Evolutionary conservation across 805 yeast species (phyloP), one percentile per base, ranked within the genome.

Genomic region (Starmera amethionina): DNA sequence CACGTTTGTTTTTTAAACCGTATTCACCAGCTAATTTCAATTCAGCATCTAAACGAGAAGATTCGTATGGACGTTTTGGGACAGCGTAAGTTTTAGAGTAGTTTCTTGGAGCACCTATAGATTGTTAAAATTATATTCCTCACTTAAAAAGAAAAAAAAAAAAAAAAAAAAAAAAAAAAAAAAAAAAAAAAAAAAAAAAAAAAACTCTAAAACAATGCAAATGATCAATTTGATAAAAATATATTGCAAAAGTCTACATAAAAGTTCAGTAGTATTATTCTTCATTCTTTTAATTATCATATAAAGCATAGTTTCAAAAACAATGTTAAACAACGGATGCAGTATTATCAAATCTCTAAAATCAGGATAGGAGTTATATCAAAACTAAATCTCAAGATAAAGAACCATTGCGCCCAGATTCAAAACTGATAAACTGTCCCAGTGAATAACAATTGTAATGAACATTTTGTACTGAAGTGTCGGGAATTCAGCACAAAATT

Each of bases 1-100:
- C 98, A 72, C 94, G 86, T 90, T 93, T 93, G 96, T 93, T 93
- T 79, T 88, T 90, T 70, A 93, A 83, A 82, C 98, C 98, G 84
- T 75, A 89, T 75, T 93, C 97, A 80, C 98, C 98, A 67, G 95
- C 97, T 68, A 93, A 85, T 77, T 93, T 90, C 72, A 93, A 85
- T 77, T 93, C 98, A 69, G 96, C 87, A 65, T 93, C 98, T 72
- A 93, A 82, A 82, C 98, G 96, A 72, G 97, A 94, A 59, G 94
- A 85, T 78, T 93, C 99, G 80, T 84, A 93, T 56, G 97, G 97
- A 73, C 95, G 87, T 82, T 86, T 88, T 78, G 99, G 99, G 68
- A 90, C 96, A 67, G 96, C 75, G 87, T 86, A 93, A 66, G 99
- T 93, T 88, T 93, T 93, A 62, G 98, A 90, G 84, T 90, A 83